These are phyloP conservation scores for Blastocystis sp. DNA, from an alignment of 352 stramenopile genomes.

Conservation along the genomic window DNA sequence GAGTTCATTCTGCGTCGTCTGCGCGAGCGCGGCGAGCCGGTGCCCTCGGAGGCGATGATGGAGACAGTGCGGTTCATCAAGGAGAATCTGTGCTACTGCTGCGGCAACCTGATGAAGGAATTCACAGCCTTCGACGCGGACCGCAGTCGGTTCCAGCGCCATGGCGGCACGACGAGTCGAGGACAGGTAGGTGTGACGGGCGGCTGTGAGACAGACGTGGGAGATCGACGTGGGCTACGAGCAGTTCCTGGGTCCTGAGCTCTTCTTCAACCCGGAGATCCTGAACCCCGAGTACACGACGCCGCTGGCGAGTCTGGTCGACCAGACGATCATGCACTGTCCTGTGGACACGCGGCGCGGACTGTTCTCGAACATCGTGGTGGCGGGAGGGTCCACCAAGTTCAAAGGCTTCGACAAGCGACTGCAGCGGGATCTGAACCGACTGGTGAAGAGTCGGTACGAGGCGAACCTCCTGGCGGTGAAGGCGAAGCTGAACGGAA, in stretches of 20 bases:
- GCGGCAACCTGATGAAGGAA: constrained; percentile 82
- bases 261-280: constrained; percentile 92
- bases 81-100: constrained; percentile 86
- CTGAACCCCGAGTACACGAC: constrained; percentile 82
- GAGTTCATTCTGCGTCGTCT: constrained; percentile 81
- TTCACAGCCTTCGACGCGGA: constrained; percentile 86
- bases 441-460: constrained; percentile 76
- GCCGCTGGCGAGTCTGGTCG: constrained; percentile 80
- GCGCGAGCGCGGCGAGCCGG: constrained; percentile 75
- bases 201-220: constrained; percentile 69
- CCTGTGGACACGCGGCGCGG: constrained; percentile 82
- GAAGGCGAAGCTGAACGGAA: background rate
- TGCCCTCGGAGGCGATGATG: constrained; percentile 73
- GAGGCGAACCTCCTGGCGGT: constrained; percentile 67
- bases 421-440: constrained; percentile 83
- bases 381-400: constrained; percentile 85
- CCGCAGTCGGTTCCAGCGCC: constrained; percentile 78
- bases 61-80: constrained; percentile 80
- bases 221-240: constrained; percentile 80
- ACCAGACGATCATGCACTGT: constrained; percentile 83
- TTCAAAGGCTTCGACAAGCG: constrained; percentile 87
- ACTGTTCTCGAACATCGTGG: constrained; percentile 89
- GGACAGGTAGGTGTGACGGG: background rate
- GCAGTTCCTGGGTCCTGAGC: constrained; percentile 82
- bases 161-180: constrained; percentile 63